Evolutionary conservation across 1,139 yeast genomes (phyloP).

Genomic region (Yamadazyma diddensiae): DNA sequence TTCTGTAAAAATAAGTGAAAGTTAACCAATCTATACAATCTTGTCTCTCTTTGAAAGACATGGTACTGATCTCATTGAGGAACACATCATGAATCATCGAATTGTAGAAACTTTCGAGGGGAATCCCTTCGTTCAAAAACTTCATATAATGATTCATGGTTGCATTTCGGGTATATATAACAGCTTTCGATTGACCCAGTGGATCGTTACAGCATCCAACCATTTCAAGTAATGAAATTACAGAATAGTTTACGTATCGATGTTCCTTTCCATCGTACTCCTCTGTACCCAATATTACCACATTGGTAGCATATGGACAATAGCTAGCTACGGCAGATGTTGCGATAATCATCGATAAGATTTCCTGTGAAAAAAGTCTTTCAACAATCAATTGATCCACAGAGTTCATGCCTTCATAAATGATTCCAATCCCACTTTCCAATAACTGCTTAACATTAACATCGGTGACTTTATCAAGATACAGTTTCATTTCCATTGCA

Average conservation of each 20-base stretch:
- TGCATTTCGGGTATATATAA: slow-evolving; percentile 56
- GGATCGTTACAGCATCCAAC: slow-evolving; percentile 53
- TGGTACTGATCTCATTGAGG: slow-evolving; percentile 66
- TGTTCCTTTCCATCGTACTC: slow-evolving; percentile 72
- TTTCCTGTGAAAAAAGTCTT: slow-evolving; percentile 47
- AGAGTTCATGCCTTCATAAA: slow-evolving; percentile 57
- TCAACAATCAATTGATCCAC: slow-evolving; percentile 55
- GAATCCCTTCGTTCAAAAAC: slow-evolving; percentile 72
- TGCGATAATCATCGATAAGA: slow-evolving; percentile 53
- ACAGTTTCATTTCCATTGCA: slow-evolving; percentile 34
- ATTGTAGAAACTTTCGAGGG: slow-evolving; percentile 76
- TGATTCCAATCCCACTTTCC: slow-evolving; percentile 65
- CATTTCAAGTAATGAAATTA: slow-evolving; percentile 70
- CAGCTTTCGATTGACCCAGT: slow-evolving; percentile 31
- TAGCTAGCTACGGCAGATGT: slow-evolving; percentile 53
- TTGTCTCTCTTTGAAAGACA: slow-evolving; percentile 66
- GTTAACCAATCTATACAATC: slow-evolving; percentile 92
- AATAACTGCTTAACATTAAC: slow-evolving; percentile 41
- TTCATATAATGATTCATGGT: slow-evolving; percentile 65
- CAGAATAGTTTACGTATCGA: slow-evolving; percentile 64
- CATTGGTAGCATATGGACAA: slow-evolving; percentile 52
- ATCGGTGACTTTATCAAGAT: slow-evolving; percentile 48
- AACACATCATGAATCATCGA: slow-evolving; percentile 61
- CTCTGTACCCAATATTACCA: slow-evolving; percentile 70
- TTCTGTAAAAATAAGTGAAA: slow-evolving; percentile 74